Conservation (phyloP, 176 grass and related monocot genomes). For the Aechmea fasciata region DNA sequence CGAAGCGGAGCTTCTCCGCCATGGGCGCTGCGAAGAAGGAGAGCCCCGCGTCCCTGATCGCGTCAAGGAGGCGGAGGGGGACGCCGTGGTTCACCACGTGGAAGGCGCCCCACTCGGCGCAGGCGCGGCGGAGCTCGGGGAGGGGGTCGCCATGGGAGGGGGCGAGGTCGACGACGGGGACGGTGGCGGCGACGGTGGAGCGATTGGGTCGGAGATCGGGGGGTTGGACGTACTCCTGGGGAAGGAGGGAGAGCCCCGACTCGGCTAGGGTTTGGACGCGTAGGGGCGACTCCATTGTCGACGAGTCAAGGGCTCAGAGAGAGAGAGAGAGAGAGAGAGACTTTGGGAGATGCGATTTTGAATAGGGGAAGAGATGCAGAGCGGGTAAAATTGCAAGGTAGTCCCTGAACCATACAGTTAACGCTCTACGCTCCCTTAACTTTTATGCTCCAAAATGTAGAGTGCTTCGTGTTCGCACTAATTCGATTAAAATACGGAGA, state of each 20-base stretch:
- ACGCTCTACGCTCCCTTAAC: no score
- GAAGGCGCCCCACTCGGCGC: conserved; percentile 68
- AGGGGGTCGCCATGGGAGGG: background rate
- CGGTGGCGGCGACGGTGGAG: background rate
- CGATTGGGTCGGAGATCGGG: conserved; percentile 28
- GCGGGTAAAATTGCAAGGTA: no score
- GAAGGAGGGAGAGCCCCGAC: conserved; percentile 37
- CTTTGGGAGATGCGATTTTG: no score
- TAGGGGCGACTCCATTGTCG: conserved; percentile 36
- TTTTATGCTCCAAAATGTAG: no score
- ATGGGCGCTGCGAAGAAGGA: conserved; percentile 55
- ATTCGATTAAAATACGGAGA: no score
- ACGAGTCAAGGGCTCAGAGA: background rate
- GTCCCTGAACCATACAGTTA: no score
- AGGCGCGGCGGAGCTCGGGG: conserved; percentile 31
- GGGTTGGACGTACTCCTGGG: conserved; percentile 54
- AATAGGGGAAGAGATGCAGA: no score
- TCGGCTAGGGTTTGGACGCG: conserved; percentile 66
- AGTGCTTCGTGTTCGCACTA: no score
- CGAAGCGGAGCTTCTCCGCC: conserved; percentile 59
- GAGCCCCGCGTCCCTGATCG: conserved; percentile 37
- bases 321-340: no score
- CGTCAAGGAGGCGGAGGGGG: conserved; percentile 28
- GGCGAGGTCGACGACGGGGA: conserved; percentile 56
- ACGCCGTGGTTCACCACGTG: conserved; percentile 60